These are phyloP conservation scores for Phytophthora melonis DNA, from an alignment of 352 stramenopile species.

Conservation along the genomic window DNA sequence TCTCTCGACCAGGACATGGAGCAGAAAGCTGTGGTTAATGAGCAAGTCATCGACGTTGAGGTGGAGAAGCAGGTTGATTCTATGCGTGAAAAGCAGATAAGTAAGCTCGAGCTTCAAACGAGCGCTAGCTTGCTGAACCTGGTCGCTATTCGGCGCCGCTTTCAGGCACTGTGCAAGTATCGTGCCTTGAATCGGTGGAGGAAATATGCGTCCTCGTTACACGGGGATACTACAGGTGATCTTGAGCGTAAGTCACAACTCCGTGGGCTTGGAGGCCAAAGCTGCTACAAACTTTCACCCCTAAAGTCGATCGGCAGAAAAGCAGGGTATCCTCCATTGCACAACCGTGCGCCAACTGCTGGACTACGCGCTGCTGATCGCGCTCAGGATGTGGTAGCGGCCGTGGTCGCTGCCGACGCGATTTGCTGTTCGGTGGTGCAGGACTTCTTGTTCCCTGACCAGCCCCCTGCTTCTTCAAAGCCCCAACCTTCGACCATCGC, in stretches of 20 bases:
- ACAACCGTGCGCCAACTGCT: background rate
- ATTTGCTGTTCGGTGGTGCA: constrained; percentile 57
- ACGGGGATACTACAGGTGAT: background rate
- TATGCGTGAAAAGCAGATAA: constrained; percentile 13
- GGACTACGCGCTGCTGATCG: background rate
- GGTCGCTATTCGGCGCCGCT: constrained; percentile 39
- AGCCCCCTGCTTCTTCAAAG: background rate
- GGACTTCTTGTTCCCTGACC: constrained; percentile 44
- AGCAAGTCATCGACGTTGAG: constrained; percentile 46
- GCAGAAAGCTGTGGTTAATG: constrained; percentile 44
- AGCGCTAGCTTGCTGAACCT: constrained; percentile 52
- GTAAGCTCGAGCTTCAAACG: constrained; percentile 20
- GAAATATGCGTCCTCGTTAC: constrained; percentile 1
- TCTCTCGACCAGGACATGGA: constrained; percentile 44
- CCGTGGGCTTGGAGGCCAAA: background rate
- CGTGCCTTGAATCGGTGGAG: constrained; percentile 52
- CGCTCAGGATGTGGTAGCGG: constrained; percentile 36
- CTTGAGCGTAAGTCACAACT: background rate
- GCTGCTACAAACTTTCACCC: background rate
- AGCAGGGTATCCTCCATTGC: constrained; percentile 23
- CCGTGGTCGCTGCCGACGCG: constrained; percentile 36
- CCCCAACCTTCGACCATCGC: background rate
- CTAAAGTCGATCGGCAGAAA: background rate
- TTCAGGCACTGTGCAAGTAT: constrained; percentile 28
- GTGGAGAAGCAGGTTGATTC: constrained; percentile 1